Conservation (phyloP, 768 basidiomycete species). For the Lactarius evosmus region DNA sequence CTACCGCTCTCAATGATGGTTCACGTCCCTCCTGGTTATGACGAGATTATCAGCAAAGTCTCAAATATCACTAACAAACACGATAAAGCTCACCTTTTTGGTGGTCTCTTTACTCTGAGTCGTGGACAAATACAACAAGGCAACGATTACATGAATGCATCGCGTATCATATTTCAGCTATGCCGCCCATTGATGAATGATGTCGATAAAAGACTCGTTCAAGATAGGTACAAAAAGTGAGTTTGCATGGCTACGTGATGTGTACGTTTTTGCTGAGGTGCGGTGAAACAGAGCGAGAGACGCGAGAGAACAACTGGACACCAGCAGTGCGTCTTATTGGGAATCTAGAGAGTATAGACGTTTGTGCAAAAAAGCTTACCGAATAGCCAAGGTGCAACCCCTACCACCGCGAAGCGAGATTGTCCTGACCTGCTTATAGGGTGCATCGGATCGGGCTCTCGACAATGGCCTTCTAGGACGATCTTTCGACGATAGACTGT, state of each 20-base stretch:
- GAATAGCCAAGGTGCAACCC: neutral
- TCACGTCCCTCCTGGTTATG: neutral
- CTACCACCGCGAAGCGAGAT: neutral
- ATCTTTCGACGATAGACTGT: too few relatives aligned
- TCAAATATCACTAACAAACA: neutral
- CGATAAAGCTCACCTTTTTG: neutral
- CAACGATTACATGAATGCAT: neutral
- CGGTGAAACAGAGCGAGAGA: neutral
- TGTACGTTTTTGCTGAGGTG: neutral
- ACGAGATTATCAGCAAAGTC: accelerated
- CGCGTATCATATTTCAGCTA: accelerated
- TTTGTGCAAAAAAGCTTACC: accelerated
- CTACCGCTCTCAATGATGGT: neutral
- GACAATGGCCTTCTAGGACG: neutral
- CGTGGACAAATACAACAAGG: neutral
- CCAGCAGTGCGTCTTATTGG: neutral
- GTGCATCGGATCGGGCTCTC: neutral
- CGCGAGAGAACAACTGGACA: neutral
- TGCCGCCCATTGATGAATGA: neutral
- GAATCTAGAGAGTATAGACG: neutral
- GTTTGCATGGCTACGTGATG: neutral
- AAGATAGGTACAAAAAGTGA: accelerated
- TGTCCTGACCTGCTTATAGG: neutral
- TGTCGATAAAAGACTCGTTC: neutral
- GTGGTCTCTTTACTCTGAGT: neutral